phyloP scores from a whole-genome alignment of 179 eudicot genomes.

The Gypsophila paniculata region DNA sequence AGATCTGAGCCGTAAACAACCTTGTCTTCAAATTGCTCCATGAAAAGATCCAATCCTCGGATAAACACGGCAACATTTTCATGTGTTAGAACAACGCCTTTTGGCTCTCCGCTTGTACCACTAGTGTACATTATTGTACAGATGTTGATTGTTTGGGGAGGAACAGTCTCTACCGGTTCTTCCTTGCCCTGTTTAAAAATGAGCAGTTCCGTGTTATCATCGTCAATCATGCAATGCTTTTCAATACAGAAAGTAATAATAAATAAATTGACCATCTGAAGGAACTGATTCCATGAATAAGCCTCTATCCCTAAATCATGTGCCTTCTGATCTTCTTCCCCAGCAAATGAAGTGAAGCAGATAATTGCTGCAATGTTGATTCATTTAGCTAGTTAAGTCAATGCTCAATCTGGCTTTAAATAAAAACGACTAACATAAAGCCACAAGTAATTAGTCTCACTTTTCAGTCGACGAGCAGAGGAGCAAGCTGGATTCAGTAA shows the following conservation, averaged over 20 bases:
- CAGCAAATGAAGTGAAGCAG: constrained; percentile 64
- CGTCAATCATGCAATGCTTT: neutral
- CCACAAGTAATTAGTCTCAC: constrained; percentile 33
- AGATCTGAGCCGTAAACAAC: constrained; percentile 24
- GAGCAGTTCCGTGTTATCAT: neutral
- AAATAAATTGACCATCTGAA: constrained; percentile 45
- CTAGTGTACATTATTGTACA: constrained; percentile 96
- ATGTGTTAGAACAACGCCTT: constrained; percentile 89
- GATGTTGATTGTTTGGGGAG: constrained; percentile 60
- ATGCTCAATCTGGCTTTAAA: neutral
- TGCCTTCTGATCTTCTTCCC: constrained; percentile 49
- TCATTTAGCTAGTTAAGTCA: constrained; percentile 11
- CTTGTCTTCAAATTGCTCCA: constrained; percentile 93
- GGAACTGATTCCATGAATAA: constrained; percentile 69
- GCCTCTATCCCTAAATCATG: constrained; percentile 42
- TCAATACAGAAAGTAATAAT: neutral
- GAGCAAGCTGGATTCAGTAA: constrained; percentile 57
- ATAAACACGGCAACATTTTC: constrained; percentile 53
- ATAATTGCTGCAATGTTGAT: constrained; percentile 57
- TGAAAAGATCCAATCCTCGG: constrained; percentile 68
- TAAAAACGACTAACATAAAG: neutral
- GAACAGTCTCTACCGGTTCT: constrained; percentile 40
- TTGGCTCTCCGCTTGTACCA: constrained; percentile 95
- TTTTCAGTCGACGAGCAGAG: constrained; percentile 58
- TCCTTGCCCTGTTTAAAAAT: constrained; percentile 56